Percentiles rank a stretch among this genome's conserved stretches.
Evolutionary conservation across 305 asterid species (phyloP).

Genomic region (Rubia peregrina): DNA sequence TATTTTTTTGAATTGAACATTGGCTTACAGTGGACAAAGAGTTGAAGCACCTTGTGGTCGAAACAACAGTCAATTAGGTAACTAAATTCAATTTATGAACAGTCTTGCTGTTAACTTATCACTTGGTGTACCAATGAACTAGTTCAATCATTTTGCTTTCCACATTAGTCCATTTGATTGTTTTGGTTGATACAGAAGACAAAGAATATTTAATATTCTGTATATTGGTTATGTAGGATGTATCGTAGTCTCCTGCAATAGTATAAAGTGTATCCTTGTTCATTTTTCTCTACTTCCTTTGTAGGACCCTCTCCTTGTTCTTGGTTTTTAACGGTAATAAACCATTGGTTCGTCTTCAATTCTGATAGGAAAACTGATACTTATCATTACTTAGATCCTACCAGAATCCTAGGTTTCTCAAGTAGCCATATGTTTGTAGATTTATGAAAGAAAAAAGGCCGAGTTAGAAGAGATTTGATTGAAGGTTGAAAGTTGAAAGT

Average conservation of each 20-base stretch:
- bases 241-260: neutral
- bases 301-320: constrained; percentile 78
- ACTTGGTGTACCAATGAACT: neutral
- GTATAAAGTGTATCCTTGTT: neutral
- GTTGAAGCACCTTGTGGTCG: constrained; percentile 66
- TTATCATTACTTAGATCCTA: too few species aligned
- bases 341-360: too few species aligned
- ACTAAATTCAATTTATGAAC: neutral
- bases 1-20: constrained; percentile 28
- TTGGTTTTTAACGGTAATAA: too few species aligned
- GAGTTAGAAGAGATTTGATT: too few species aligned
- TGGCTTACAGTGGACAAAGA: constrained; percentile 21
- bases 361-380: too few species aligned
- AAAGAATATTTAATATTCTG: neutral
- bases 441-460: too few species aligned
- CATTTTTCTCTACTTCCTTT: constrained; percentile 10
- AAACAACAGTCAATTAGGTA: constrained; percentile 90
- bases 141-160: constrained; percentile 2
- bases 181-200: neutral
- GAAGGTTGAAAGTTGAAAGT: too few species aligned
- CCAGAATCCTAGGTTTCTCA: too few species aligned
- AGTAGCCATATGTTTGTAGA: too few species aligned
- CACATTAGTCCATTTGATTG: neutral
- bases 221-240: too few species aligned
- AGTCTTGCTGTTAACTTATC: neutral